Base-by-base conservation (phyloP, 2,329 filamentous ascomycete genomes). In the Calonectria ilicicola region DNA sequence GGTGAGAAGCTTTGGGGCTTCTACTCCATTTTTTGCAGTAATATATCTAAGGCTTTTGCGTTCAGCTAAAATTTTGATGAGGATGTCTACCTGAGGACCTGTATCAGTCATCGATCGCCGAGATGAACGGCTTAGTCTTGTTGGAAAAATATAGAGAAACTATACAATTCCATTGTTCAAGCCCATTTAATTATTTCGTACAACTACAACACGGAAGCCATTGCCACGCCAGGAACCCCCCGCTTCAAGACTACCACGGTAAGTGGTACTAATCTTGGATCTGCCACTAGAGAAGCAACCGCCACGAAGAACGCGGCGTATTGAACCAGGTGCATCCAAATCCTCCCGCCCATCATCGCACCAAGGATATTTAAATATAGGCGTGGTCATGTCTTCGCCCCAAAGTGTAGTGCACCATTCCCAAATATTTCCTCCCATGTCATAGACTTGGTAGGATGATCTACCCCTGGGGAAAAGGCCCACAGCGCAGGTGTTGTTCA, bases 331-430 rank as follows among this genome's bases (percentile, higher is more conserved):
- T 8, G 44, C 27, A n/a, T n/a, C n/a, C n/a, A 65, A 27, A 6
- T 29, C 27, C 17, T 65, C 62, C n/a, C 44, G 40, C 2, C 29
- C 62, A 17, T 65, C 62, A 32, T 65, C 29, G 17, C n/a, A 19
- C 44, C 62, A 65, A 35, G 62, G 62, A 26, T 65, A 65, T 10
- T 49, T 35, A 29, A 65, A 65, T 2, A 17, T 21, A 29, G 62
- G 62, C 7, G 44, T 49, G 10, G 62, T 38, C 62, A 49, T 65
- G 19, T 65, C 44, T 17, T 47, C 44, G n/a, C 62, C 62, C 62
- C 62, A 65, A 17, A 65, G 27, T 26, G 62, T 65, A 5, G 62
- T 65, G 14, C 62, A 65, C 62, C 62, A 65, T n/a, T 65, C 62
- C 62, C 62, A 65, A 10, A 65, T 46, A 46, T 65, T 47, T 32